Percentiles rank a stretch among this genome's conserved stretches.
Conservation (phyloP, 2,329 filamentous ascomycete species). For the Penicillium sclerotiorum region DNA sequence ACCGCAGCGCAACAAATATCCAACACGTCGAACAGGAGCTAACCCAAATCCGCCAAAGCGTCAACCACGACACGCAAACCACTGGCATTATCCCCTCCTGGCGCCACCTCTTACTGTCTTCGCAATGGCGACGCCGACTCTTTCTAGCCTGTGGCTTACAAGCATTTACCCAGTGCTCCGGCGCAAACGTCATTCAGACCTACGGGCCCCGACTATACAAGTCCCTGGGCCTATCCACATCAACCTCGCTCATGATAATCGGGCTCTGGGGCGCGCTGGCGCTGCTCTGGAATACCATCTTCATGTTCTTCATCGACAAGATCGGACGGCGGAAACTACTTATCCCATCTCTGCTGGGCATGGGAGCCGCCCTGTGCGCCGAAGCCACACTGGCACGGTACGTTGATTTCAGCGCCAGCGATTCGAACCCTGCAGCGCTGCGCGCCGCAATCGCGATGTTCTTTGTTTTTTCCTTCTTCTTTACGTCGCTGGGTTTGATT, state of each 20-base stretch:
- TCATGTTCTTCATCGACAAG: conserved; percentile 50
- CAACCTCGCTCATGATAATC: conserved; percentile 54
- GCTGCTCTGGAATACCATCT: conserved; percentile 52
- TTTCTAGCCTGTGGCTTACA: conserved; percentile 53
- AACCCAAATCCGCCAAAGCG: conserved; percentile 43
- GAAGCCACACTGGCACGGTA: conserved; percentile 46
- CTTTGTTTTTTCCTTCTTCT: conserved; percentile 52
- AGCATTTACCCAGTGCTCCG: conserved; percentile 52
- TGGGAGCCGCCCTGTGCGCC: conserved; percentile 43
- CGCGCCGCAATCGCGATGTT: conserved; percentile 52
- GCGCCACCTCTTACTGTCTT: conserved; percentile 45
- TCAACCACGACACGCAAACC: conserved; percentile 40
- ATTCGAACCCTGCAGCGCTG: conserved; percentile 39
- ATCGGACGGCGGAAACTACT: conserved; percentile 54
- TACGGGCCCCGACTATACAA: conserved; percentile 50
- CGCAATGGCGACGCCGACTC: conserved; percentile 50
- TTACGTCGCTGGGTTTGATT: conserved; percentile 49
- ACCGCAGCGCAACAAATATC: conserved; percentile 31
- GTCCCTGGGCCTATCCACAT: conserved; percentile 48
- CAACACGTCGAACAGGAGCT: conserved; percentile 46
- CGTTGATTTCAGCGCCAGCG: conserved; percentile 31
- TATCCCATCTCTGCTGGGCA: conserved; percentile 49
- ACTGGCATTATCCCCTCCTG: conserved; percentile 43
- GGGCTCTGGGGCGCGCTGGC: conserved; percentile 55
- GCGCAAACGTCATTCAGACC: conserved; percentile 52